phyloP scores from a whole-genome alignment of 495 filamentous ascomycete species.

The Filosporella fistucella region DNA sequence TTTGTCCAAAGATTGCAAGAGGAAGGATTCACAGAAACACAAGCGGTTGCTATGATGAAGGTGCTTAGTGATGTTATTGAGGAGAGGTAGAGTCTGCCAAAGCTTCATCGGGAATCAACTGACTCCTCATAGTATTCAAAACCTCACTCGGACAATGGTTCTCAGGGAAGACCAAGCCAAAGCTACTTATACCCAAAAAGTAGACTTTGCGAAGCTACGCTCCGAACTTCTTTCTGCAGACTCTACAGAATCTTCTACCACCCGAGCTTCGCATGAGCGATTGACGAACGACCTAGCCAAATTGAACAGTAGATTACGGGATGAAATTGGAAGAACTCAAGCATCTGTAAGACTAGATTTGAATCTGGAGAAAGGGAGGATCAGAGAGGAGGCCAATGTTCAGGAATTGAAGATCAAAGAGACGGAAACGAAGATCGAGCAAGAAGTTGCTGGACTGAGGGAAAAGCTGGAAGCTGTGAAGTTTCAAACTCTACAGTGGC shows the following conservation, averaged over 20 bases:
- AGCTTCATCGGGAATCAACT: neutral
- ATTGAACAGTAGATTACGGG: constrained; percentile 78
- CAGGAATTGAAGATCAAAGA: constrained; percentile 99
- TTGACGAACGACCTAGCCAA: constrained; percentile 93
- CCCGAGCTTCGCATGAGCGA: constrained; percentile 85
- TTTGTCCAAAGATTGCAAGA: constrained; percentile 86
- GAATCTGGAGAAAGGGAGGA: constrained; percentile 95
- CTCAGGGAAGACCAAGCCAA: constrained; percentile 86
- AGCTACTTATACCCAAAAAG: constrained; percentile 95
- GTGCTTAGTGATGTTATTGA: constrained; percentile 96
- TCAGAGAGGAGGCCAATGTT: constrained; percentile 92
- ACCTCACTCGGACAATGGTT: constrained; percentile 97
- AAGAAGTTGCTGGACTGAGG: constrained; percentile 86
- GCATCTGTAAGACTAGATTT: constrained; percentile 86
- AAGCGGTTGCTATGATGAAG: constrained; percentile 94
- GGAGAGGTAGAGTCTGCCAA: constrained; percentile 56
- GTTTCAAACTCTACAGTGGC: constrained; percentile 95
- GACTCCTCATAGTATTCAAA: constrained; percentile 66
- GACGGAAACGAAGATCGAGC: constrained; percentile 97
- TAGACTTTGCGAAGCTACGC: constrained; percentile 98
- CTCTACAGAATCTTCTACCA: constrained; percentile 82
- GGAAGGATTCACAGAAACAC: constrained; percentile 94
- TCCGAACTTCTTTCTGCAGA: constrained; percentile 89
- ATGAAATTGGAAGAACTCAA: constrained; percentile 92
- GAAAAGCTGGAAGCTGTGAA: constrained; percentile 96